These are phyloP conservation scores for Sinapis alba DNA, from an alignment of 441 rosid genomes.

Conservation along the genomic window DNA sequence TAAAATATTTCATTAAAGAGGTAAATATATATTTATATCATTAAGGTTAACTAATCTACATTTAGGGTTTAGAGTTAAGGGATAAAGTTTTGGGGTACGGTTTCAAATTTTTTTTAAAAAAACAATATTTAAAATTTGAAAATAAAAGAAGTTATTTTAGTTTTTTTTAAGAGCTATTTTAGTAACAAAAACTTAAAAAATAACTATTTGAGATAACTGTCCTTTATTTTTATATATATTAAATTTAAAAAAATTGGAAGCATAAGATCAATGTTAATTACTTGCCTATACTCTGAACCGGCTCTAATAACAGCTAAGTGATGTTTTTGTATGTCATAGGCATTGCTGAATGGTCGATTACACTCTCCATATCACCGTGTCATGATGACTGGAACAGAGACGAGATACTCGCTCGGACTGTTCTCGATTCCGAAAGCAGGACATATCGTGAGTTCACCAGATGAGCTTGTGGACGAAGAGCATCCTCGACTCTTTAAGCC, in stretches of 20 bases:
- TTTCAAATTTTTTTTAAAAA: too few relatives aligned
- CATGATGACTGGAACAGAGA: conserved; percentile 59
- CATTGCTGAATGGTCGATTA: conserved; percentile 62
- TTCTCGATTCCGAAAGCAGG: conserved; percentile 68
- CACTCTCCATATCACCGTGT: conserved; percentile 59
- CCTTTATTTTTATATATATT: neutral
- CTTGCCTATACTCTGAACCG: neutral
- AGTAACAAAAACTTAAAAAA: too few relatives aligned
- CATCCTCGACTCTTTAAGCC: conserved; percentile 69
- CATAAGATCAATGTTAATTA: neutral
- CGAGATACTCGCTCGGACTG: conserved; percentile 60
- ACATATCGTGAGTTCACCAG: conserved; percentile 52
- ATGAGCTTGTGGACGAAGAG: conserved; percentile 59
- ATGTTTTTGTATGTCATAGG: conserved; percentile 42
- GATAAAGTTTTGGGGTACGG: too few relatives aligned
- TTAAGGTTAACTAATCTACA: too few relatives aligned
- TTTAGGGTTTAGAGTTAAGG: too few relatives aligned
- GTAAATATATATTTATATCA: too few relatives aligned
- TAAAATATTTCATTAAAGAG: too few relatives aligned
- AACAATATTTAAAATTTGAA: too few relatives aligned
- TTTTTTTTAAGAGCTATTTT: too few relatives aligned
- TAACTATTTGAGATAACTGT: too few relatives aligned
- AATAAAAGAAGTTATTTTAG: too few relatives aligned
- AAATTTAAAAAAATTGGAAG: neutral
- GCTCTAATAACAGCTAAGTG: neutral